Evolutionary conservation across 2,329 filamentous ascomycete genomes (phyloP).

Genomic region (Fusarium napiforme): DNA sequence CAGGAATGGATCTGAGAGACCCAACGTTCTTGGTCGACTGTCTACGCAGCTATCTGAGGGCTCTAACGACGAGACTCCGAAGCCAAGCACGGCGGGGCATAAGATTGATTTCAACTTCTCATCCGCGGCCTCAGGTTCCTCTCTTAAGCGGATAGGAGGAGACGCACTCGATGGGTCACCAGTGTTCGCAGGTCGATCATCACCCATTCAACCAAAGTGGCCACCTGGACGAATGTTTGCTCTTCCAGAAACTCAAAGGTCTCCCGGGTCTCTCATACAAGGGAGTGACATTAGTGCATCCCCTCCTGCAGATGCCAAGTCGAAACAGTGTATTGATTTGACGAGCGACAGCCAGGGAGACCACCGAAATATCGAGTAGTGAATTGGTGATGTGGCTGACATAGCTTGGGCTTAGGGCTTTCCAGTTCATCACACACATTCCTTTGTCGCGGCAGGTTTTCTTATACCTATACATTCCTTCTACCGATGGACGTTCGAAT

Average conservation of each 20-base stretch:
- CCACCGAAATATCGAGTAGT: fast-evolving
- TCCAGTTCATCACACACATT: fast-evolving
- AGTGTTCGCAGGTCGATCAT: neutral
- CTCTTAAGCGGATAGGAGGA: fast-evolving
- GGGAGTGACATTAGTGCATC: too few relatives aligned
- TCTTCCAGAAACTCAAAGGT: neutral
- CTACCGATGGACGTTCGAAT: neutral
- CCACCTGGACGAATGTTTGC: neutral
- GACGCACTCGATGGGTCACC: fast-evolving
- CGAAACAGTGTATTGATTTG: neutral
- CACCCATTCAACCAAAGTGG: neutral
- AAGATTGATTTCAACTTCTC: fast-evolving
- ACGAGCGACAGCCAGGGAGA: neutral
- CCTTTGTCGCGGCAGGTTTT: neutral
- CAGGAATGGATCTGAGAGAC: too few relatives aligned
- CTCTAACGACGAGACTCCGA: neutral
- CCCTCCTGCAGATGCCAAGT: fast-evolving
- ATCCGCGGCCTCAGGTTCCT: fast-evolving
- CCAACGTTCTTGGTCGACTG: fast-evolving
- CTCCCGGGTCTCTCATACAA: neutral
- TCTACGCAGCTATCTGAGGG: neutral
- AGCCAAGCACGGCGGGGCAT: fast-evolving
- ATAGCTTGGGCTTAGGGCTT: neutral
- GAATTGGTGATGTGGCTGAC: neutral
- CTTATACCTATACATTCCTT: neutral